These are phyloP conservation scores for Chionographis japonica DNA, from an alignment of 106 monocot genomes.

Conservation along the genomic window DNA sequence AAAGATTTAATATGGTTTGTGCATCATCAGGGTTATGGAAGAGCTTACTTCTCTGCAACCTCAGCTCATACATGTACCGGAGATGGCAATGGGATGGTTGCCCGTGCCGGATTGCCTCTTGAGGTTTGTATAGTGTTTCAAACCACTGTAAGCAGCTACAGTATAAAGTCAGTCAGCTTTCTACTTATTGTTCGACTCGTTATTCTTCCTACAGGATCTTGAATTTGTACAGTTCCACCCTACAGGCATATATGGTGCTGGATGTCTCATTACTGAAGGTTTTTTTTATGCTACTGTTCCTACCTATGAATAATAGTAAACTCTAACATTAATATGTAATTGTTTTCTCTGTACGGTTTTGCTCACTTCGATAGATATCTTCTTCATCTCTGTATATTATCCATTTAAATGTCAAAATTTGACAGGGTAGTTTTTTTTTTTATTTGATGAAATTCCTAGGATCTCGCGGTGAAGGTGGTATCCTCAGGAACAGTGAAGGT, in stretches of 20 bases:
- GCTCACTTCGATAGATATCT: not conserved
- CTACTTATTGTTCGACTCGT: conserved; percentile 2
- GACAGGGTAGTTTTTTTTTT: not conserved
- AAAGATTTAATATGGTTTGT: conserved; percentile 3
- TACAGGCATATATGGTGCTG: conserved; percentile 98
- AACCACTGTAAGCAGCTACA: not conserved
- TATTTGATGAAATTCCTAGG: conserved; percentile 25
- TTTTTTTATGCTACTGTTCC: not conserved
- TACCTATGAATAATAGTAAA: not conserved
- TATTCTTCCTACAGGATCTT: conserved; percentile 65
- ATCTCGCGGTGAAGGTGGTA: conserved; percentile 98
- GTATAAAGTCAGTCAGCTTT: conserved; percentile 1
- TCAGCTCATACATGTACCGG: conserved; percentile 99
- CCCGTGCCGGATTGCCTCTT: conserved; percentile 95
- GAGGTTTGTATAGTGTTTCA: conserved; percentile 43
- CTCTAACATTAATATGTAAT: not conserved
- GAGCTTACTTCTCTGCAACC: conserved; percentile 95
- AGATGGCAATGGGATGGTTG: conserved; percentile 96
- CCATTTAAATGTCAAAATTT: no score
- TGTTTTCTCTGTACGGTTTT: not conserved
- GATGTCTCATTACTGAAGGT: conserved; percentile 99
- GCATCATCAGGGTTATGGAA: conserved; percentile 82
- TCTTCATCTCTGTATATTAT: not conserved
- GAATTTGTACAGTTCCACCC: conserved; percentile 99
- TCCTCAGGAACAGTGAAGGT: conserved; percentile 97